Percentiles rank a stretch among this genome's conserved stretches.
Conservation (phyloP, 352 stramenopile species). For the Pythium pyrilobum region DNA sequence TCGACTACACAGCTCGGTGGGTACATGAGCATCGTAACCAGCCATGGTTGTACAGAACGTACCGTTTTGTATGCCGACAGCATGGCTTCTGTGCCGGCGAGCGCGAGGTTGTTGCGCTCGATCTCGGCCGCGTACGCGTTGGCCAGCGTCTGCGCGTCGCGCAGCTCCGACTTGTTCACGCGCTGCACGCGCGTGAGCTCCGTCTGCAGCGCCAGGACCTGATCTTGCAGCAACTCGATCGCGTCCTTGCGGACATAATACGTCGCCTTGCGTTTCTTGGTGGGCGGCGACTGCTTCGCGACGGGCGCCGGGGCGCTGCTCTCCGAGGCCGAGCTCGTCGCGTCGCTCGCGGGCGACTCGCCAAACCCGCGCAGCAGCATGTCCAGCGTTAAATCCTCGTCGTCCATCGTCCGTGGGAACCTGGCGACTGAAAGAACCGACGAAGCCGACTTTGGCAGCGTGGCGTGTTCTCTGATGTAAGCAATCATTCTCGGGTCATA, state of each 20-base stretch:
- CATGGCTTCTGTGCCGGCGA: conserved; percentile 10
- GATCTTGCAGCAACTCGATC: conserved; percentile 9
- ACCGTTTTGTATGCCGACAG: conserved; percentile 14
- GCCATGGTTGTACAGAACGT: not conserved
- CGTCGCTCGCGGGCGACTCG: not conserved
- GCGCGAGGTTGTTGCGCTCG: conserved; percentile 4
- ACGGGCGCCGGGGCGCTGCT: not conserved
- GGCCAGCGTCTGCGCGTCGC: not conserved
- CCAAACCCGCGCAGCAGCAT: conserved; percentile 7
- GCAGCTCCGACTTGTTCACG: not conserved
- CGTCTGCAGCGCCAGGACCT: conserved; percentile 5
- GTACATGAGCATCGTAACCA: not conserved
- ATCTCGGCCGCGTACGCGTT: not conserved
- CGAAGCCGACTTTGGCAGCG: too few species aligned
- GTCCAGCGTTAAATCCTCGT: conserved; percentile 1
- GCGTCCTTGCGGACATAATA: conserved; percentile 21
- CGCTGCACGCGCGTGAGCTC: conserved; percentile 2
- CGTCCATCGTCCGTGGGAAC: too few species aligned
- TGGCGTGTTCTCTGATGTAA: too few species aligned
- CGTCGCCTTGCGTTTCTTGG: conserved; percentile 21
- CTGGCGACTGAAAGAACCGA: too few species aligned
- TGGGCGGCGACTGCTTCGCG: not conserved
- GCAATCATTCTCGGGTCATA: too few species aligned
- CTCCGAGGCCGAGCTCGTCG: conserved; percentile 8
- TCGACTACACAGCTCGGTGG: not conserved